Evolutionary conservation across 2,329 filamentous ascomycete species (phyloP), one percentile per base, ranked within the genome.

Genomic region (Thelonectria olida): DNA sequence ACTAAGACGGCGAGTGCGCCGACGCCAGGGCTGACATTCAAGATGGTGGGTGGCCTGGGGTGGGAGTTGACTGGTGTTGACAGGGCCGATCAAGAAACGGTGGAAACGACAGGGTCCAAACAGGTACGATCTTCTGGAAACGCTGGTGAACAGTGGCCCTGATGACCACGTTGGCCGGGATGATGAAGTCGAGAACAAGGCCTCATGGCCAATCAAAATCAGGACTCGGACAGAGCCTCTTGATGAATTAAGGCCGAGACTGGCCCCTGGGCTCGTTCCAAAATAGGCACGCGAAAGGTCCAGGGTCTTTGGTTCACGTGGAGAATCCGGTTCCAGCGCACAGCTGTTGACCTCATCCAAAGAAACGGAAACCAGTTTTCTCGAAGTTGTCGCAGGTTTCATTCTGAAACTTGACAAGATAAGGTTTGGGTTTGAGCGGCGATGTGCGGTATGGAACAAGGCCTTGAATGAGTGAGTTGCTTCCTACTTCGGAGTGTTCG

Each of bases 171-270:
- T 12, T 22, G n/a, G 41, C 61, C 28, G 38, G 67, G 67, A 58
- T 66, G 41, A 19, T n/a, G 49, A 58, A 22, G 41, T 50, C 45
- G 54, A 28, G 28, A 48, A 53, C 49, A 42, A 54, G 47, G 52
- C 45, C 51, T 60, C 23, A 28, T 25, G 58, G 42, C 68, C 68
- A 71, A 71, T 71, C 68, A 70, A 63, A 71, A 71, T 71, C 68
- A 70, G 62, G 25, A 38, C 41, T 42, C 25, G 22, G 36, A 50
- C 44, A 61, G 48, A 51, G 51, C 36, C 47, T 60, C n/a, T 23
- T 45, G 45, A 67, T 54, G 49, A 52, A 50, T 56, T 58, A 45
- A 25, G 22, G 42, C 42, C 15, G 27, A 17, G 22, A 22, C 44
- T 27, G 17, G 25, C 41, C 60, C 67, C 65, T 61, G 58, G 31